Percentiles rank a stretch among this genome's conserved stretches.
Evolutionary conservation across 2,329 filamentous ascomycete species (phyloP).

Genomic region (Pseudogymnoascus sp.): DNA sequence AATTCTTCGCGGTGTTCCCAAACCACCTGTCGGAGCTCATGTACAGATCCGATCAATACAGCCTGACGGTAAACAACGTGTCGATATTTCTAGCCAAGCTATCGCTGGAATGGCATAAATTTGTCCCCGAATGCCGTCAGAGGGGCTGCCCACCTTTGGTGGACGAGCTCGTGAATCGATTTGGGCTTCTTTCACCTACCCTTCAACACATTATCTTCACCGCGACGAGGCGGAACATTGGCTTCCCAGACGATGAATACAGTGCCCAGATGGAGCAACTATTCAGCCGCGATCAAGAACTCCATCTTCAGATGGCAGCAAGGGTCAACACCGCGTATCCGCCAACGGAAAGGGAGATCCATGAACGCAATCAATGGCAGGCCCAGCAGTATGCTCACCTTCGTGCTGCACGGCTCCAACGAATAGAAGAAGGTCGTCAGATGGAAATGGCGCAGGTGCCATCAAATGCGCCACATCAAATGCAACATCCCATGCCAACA

Average conservation of each 20-base stretch:
- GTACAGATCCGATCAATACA: slow-evolving; percentile 28
- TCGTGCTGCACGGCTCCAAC: slow-evolving; percentile 11
- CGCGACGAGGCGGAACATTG: slow-evolving; percentile 40
- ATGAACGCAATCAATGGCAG: slow-evolving; percentile 19
- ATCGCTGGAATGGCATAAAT: slow-evolving; percentile 31
- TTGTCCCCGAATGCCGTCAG: slow-evolving; percentile 29
- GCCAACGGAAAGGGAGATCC: slow-evolving; percentile 21
- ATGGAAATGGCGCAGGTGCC: not conserved
- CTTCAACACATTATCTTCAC: slow-evolving; percentile 48
- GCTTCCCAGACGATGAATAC: slow-evolving; percentile 28
- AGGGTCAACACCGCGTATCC: slow-evolving; percentile 21
- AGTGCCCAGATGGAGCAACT: slow-evolving; percentile 29
- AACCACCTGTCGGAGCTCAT: slow-evolving; percentile 23
- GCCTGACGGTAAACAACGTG: slow-evolving; percentile 28
- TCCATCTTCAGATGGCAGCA: slow-evolving; percentile 22
- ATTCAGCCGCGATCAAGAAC: slow-evolving; percentile 30
- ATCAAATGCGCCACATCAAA: not conserved
- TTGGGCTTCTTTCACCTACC: slow-evolving; percentile 41
- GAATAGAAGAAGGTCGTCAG: not conserved
- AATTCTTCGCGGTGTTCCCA: slow-evolving; percentile 43
- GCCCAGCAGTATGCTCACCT: slow-evolving; percentile 17
- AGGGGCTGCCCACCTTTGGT: slow-evolving; percentile 46
- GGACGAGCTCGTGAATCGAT: slow-evolving; percentile 41
- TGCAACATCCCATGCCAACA: slow-evolving; percentile 7
- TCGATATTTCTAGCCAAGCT: slow-evolving; percentile 37